phyloP scores from a whole-genome alignment of 23 red algal species.

The Gracilaria caudata region DNA sequence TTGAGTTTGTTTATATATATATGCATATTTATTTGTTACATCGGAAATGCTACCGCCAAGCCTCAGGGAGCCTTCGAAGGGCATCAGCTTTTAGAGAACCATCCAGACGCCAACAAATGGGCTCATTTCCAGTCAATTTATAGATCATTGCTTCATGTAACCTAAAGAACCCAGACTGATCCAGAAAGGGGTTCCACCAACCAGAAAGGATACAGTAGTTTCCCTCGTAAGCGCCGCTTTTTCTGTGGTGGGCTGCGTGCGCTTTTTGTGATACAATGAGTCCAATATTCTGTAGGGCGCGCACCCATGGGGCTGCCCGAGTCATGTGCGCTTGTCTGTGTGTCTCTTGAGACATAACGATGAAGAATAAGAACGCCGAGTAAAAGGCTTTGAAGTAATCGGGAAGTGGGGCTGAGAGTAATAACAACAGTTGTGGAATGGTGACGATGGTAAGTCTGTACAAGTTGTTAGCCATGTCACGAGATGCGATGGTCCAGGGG shows the following conservation, averaged over 20 bases:
- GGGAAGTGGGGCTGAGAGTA: slow-evolving; percentile 21
- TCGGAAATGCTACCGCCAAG: background rate
- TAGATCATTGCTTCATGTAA: slow-evolving; percentile 69
- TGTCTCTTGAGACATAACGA: slow-evolving; percentile 82
- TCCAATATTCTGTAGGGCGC: slow-evolving; percentile 19
- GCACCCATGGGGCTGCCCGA: slow-evolving; percentile 52
- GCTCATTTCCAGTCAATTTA: slow-evolving; percentile 57
- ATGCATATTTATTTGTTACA: too few species aligned
- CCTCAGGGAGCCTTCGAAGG: background rate
- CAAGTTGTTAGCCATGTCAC: slow-evolving; percentile 87
- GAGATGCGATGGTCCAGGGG: slow-evolving; percentile 91
- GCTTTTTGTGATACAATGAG: slow-evolving; percentile 55
- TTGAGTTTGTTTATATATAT: background rate
- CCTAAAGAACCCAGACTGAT: slow-evolving; percentile 65
- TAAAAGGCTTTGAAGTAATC: slow-evolving; percentile 15
- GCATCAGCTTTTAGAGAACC: slow-evolving; percentile 37
- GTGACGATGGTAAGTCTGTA: slow-evolving; percentile 61
- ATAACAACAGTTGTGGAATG: slow-evolving; percentile 46
- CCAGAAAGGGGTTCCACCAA: slow-evolving; percentile 75
- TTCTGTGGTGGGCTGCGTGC: slow-evolving; percentile 84
- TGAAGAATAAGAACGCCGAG: slow-evolving; percentile 54
- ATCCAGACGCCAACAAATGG: slow-evolving; percentile 78
- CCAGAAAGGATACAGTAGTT: slow-evolving; percentile 93
- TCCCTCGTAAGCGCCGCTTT: slow-evolving; percentile 50
- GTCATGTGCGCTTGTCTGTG: slow-evolving; percentile 92